A percentile compares a stretch with the other conserved stretches of the same genome.
These are phyloP conservation scores for Beverwykella pulmonaria DNA, from an alignment of 495 filamentous ascomycete species.

Conservation along the genomic window DNA sequence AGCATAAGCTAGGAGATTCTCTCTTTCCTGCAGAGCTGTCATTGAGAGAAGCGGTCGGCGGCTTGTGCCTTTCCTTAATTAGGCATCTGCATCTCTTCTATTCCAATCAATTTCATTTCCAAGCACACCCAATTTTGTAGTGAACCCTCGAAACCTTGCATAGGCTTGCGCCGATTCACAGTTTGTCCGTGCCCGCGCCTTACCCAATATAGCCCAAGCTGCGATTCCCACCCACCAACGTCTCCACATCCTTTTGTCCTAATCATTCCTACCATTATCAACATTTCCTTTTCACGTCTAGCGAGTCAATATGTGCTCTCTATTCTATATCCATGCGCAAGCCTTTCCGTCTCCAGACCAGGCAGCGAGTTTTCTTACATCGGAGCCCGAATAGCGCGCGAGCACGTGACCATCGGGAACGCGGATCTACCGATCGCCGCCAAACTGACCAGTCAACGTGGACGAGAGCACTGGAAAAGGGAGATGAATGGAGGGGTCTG, in stretches of 20 bases:
- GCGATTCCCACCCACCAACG: not conserved
- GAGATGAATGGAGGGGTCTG: not conserved
- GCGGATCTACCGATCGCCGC: not conserved
- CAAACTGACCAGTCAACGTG: not conserved
- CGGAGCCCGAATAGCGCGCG: not conserved
- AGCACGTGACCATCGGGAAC: not conserved
- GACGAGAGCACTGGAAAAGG: not conserved
- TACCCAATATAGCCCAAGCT: not conserved
- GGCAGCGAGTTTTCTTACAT: not conserved
- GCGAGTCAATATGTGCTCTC: too few relatives aligned
- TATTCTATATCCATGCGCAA: not conserved
- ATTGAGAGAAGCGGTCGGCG: too few relatives aligned
- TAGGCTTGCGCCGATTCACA: too few relatives aligned
- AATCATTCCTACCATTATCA: too few relatives aligned
- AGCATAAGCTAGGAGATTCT: too few relatives aligned
- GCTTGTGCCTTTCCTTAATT: too few relatives aligned
- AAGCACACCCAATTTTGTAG: too few relatives aligned
- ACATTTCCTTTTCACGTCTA: not conserved
- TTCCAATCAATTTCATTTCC: too few relatives aligned
- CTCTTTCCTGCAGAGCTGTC: too few relatives aligned
- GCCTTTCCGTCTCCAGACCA: not conserved
- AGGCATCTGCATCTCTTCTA: too few relatives aligned
- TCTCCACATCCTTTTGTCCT: not conserved
- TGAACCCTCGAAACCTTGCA: too few relatives aligned
- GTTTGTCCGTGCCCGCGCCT: not conserved